Conservation (phyloP, 495 filamentous ascomycete species). For the Penicillium daleae region DNA sequence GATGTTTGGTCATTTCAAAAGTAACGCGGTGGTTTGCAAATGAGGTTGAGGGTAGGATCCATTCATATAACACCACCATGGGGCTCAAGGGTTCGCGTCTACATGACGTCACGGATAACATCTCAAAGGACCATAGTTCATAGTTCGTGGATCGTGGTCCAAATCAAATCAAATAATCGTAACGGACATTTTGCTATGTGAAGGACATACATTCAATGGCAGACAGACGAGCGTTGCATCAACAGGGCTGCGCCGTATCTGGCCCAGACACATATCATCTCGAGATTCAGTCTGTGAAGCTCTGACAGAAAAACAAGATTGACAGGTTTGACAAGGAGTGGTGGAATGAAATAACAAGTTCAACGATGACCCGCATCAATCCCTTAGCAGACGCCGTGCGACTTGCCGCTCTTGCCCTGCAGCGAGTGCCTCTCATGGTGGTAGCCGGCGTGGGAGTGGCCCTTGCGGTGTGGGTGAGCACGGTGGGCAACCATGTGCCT, state of each 20-base stretch:
- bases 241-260: not conserved
- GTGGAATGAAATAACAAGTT: too few relatives aligned
- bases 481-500: constrained; percentile 60
- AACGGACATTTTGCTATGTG: constrained; percentile 13
- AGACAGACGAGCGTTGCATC: not conserved
- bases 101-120: constrained; percentile 1
- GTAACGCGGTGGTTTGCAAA: not conserved
- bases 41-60: not conserved
- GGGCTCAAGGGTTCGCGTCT: too few relatives aligned
- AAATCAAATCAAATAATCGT: constrained; percentile 6
- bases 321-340: not conserved
- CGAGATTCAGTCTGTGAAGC: not conserved
- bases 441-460: constrained; percentile 67
- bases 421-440: constrained; percentile 78
- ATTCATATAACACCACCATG: not conserved
- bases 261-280: not conserved
- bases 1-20: not conserved
- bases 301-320: not conserved
- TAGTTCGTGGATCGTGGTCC: constrained; percentile 3
- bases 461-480: constrained; percentile 57
- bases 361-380: not conserved
- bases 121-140: not conserved
- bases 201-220: constrained; percentile 18
- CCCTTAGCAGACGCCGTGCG: constrained; percentile 75
- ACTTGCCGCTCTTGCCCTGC: constrained; percentile 88